Base-by-base conservation (phyloP, 2,329 filamentous ascomycete species). In the Ilyonectria mors-panacis region DNA sequence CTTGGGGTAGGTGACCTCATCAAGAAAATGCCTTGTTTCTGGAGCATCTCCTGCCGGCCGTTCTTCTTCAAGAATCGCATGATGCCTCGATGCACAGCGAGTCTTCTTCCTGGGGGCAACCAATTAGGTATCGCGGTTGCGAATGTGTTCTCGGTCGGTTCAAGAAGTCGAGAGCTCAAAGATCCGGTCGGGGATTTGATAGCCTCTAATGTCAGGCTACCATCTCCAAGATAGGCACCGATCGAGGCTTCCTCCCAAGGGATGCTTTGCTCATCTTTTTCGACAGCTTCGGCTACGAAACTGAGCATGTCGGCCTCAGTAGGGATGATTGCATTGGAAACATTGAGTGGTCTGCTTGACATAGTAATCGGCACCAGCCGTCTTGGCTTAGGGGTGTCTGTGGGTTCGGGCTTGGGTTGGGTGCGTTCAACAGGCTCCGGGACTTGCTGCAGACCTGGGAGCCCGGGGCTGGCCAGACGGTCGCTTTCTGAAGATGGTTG, bases 21-120 rank as follows among this genome's bases (percentile, higher is more conserved):
- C 48, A 51, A 44, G 51, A 35, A 48, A 30, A 66, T 33, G 17
- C 72, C 66, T 44, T 65, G 54, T 28, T 63, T 62, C 19, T 64
- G 45, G 7, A 63, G 54, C 15, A 59, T 63, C 47, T 72, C 69
- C 17, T 50, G 67, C 13, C 60, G 68, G 45, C 70, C 70, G 37
- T 79, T 80, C n/a, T 68, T 74, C 0, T 62, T 39, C 7, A 88
- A 73, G 30, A 84, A 78, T 28, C 77, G 78, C 67, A 79, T 84
- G 70, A 88, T 81, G 0, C 77, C 72, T 6, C 71, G 77, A 60
- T 84, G 73, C 3, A 85, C 82, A 59, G 84, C 86, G 2, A 82
- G 71, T 47, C 84, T 81, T 35, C 81, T 83, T 0, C 85, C 87
- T 6, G 77, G 76, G 2, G 85, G 82, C 1, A 85, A 73, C 2